Base-by-base conservation (phyloP, 2,329 filamentous ascomycete species). In the Paecilomyces dactylethromorphus region DNA sequence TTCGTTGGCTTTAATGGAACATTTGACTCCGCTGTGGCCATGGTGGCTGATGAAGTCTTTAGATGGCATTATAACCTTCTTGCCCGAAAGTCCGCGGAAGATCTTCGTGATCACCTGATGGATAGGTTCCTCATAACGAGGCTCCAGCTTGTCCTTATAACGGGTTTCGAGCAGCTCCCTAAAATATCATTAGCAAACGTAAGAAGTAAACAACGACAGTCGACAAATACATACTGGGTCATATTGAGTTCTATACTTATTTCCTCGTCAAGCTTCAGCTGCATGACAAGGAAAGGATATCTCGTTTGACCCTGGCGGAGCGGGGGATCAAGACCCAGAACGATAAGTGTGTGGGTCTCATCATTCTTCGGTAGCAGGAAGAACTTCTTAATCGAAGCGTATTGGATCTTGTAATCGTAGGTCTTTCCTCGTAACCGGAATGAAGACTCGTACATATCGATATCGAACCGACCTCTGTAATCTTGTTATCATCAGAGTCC, bases 401-500 rank as follows among this genome's bases (percentile, higher is more conserved):
- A 99, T 74, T 97, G 92, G 65, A 99, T 97, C 84, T 99, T 99
- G 86, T 99, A 99, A 80, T 99, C 95, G 81, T 99, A 99, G 24
- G 94, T 99, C 80, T 99, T 99, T 70, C 94, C 94, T 65, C 94
- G 93, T 62, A 99, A 84, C 63, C 94, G 89, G 84, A 99, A 97
- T 1, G 94, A 97, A 15, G 87, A 88, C 76, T 97, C 94, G 83
- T 99, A 99, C 89, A 99, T 96, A 76, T 99, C 94, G 78, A 99
- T 96, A 75, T 97, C 94, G 82, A 99, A 99, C 66, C 94, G 93
- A 74, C 94, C 95, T 89, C 94, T 92, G 55, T 49, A 55, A 8
- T 18, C n/a, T 45, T 45, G 39, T 45, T 45, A 45, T 45, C 39
- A 53, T 18, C 60, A 75, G 63, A 76, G 69, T 52, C 53, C 51